Evolutionary conservation across 257 asterid genomes (phyloP), one percentile per base, ranked within the genome.

Genomic region (Fraxinus excelsior): DNA sequence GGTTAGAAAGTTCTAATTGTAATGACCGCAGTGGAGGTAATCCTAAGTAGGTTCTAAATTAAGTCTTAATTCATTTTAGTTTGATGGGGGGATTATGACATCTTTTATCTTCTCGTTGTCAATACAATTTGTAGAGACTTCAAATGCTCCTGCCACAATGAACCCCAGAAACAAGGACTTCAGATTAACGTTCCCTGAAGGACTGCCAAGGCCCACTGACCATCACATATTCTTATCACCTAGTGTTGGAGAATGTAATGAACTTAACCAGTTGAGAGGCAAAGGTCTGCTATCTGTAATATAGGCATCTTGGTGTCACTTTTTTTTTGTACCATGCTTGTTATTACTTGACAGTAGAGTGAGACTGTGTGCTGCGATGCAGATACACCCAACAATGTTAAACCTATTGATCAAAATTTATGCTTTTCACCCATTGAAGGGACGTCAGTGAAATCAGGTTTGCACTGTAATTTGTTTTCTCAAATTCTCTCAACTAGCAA

Each of bases 401-500:
- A 88, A 46, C 89, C 91, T 40, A 72, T 72, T 72, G 81, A 82
- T 64, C 82, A 71, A 79, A 78, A 79, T 83, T 79, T 76, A 67
- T 58, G 49, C 72, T 49, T 80, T 28, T 81, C 91, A 49, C 84
- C 81, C 3, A 65, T 44, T 78, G 53, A 79, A 37, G 81, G 80
- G 65, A 79, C 79, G 65, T 72, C 89, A 70, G 78, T 58, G 21
- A 70, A 76, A 73, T 70, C 87, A 82, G 94, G 93, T 91, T 78
- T 25, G 71, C 67, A 40, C 72, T 74, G 84, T 78, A 76, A 71
- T 80, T 84, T 65, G 71, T 25, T 76, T 64, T 78, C 72, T 66
- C 65, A 35, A 74, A 69, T 66, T 73, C 83, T 72, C 69, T 37
- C 21, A 32, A 37, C 35, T 34, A 40, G 74, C 35, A 25, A 49